Evolutionary conservation across 352 stramenopile genomes (phyloP).

Genomic region (Hyaloperonospora arabidopsidis): DNA sequence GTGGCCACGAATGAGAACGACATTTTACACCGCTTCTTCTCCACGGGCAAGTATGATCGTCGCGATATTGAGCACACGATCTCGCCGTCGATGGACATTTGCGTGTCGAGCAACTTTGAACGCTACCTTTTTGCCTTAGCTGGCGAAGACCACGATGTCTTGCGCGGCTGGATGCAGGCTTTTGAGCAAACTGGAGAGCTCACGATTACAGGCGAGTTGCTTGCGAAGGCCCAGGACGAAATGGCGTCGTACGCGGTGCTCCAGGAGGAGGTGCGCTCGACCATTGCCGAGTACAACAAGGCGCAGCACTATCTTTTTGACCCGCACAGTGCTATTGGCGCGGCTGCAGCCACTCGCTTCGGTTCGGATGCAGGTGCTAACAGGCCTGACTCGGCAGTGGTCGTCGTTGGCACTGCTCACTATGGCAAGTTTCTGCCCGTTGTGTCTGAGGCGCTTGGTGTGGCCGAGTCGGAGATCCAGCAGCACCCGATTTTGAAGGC

Average conservation of each 20-base stretch:
- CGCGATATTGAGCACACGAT: slow-evolving; percentile 90
- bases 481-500: slow-evolving; percentile 75
- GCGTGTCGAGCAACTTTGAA: slow-evolving; percentile 99
- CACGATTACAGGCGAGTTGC: slow-evolving; percentile 85
- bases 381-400: slow-evolving; percentile 58
- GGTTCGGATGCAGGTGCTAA: slow-evolving; percentile 53
- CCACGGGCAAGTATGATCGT: slow-evolving; percentile 93
- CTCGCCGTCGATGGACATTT: slow-evolving; percentile 99
- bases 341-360: slow-evolving; percentile 83
- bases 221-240: slow-evolving; percentile 86
- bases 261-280: slow-evolving; percentile 81
- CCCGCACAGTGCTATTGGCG: slow-evolving; percentile 94
- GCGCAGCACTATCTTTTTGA: slow-evolving; percentile 94
- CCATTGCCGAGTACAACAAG: slow-evolving; percentile 90
- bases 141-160: slow-evolving; percentile 87
- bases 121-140: slow-evolving; percentile 95
- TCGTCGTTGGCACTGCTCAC: slow-evolving; percentile 95
- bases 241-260: slow-evolving; percentile 90
- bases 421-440: slow-evolving; percentile 97
- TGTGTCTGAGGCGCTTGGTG: slow-evolving; percentile 81
- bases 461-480: slow-evolving; percentile 48
- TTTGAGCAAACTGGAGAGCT: slow-evolving; percentile 95
- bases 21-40: slow-evolving; percentile 98
- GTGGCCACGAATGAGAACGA: slow-evolving; percentile 99
- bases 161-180: slow-evolving; percentile 89